phyloP scores from a whole-genome alignment of 139 green algal species.

The Parachlorella kessleri region DNA sequence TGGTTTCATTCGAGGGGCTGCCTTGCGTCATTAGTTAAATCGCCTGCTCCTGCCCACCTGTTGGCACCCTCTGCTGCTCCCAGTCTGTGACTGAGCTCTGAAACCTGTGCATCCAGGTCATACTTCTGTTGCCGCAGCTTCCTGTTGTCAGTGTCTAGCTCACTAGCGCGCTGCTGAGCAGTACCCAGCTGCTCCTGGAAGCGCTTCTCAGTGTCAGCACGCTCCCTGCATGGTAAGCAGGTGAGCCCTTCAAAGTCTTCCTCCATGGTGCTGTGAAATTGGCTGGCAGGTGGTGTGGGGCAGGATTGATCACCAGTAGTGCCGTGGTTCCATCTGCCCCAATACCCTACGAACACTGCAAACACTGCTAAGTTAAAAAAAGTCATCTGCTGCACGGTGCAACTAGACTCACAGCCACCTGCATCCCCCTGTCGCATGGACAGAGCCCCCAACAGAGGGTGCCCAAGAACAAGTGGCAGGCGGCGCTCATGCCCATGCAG shows the following conservation, averaged over 20 bases:
- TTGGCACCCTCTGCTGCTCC: conserved; percentile 62
- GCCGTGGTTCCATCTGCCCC: too few species aligned
- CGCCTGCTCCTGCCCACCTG: not conserved
- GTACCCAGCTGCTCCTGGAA: conserved; percentile 33
- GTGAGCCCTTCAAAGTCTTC: too few species aligned
- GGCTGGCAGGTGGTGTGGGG: too few species aligned
- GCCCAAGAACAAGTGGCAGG: not conserved
- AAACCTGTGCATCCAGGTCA: conserved; percentile 71
- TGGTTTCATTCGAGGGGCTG: too few species aligned
- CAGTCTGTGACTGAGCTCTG: conserved; percentile 73
- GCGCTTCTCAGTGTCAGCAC: conserved; percentile 13
- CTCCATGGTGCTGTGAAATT: too few species aligned
- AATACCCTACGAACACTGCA: too few species aligned
- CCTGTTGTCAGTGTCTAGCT: conserved; percentile 65
- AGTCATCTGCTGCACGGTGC: not conserved
- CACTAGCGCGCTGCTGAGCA: conserved; percentile 6
- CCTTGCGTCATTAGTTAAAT: too few species aligned
- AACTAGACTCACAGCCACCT: not conserved
- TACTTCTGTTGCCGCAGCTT: conserved; percentile 79
- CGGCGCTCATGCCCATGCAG: not conserved
- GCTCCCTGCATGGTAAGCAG: conserved; percentile 22
- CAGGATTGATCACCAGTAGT: too few species aligned
- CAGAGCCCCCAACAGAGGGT: too few species aligned
- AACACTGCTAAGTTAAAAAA: too few species aligned
- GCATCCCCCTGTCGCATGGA: too few species aligned